Evolutionary conservation across 2,329 filamentous ascomycete genomes (phyloP).

Genomic region (Trichoderma asperellum): DNA sequence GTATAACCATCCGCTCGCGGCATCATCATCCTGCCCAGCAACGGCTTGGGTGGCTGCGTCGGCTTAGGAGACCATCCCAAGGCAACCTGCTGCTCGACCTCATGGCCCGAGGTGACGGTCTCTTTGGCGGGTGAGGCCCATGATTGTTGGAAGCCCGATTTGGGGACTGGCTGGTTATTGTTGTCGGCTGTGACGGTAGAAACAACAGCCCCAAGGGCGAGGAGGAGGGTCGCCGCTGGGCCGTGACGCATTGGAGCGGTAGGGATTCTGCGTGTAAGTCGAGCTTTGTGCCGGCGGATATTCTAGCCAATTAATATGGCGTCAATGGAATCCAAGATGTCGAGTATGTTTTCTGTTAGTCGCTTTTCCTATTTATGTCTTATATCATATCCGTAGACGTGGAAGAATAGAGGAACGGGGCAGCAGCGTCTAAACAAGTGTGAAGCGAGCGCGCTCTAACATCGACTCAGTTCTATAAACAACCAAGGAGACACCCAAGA

Average conservation of each 20-base stretch:
- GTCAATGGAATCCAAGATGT: background rate
- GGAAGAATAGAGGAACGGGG: background rate
- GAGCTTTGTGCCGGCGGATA: background rate
- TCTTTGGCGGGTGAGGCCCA: conserved; percentile 39
- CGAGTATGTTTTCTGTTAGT: background rate
- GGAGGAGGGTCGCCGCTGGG: conserved; percentile 27
- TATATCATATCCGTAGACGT: background rate
- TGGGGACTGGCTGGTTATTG: conserved; percentile 33
- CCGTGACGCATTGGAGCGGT: conserved; percentile 20
- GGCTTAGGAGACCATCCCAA: conserved; percentile 41
- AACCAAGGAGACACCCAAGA: background rate
- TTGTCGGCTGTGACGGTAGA: conserved; percentile 32
- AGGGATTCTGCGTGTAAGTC: background rate
- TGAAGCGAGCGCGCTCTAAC: background rate
- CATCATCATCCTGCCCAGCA: conserved; percentile 39
- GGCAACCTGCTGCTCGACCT: conserved; percentile 35
- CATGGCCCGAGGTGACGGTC: conserved; percentile 33
- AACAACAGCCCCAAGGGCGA: conserved; percentile 33
- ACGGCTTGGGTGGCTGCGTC: conserved; percentile 38
- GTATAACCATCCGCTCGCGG: conserved; percentile 38
- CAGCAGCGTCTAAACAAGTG: background rate
- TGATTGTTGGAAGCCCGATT: conserved; percentile 34
- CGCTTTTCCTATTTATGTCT: background rate
- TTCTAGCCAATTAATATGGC: background rate
- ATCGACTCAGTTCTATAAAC: background rate